Evolutionary conservation across 306 rosid genomes (phyloP).

Genomic region (Vigna trinervia): DNA sequence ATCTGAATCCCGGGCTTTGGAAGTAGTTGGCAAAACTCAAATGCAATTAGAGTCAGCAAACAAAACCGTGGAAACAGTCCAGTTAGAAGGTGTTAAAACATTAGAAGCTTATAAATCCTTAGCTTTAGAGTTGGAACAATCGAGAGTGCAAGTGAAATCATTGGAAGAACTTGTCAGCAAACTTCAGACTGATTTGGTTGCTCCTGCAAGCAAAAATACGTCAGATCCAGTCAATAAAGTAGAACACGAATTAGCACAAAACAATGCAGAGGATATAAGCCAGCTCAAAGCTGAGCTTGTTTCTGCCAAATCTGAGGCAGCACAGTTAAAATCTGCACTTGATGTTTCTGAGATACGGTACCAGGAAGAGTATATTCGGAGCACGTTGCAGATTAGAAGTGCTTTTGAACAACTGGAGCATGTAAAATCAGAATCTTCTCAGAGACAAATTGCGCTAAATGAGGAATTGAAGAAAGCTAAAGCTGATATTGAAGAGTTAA

Average conservation of each 20-base stretch:
- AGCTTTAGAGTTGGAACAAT: slow-evolving; percentile 75
- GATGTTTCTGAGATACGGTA: slow-evolving; percentile 76
- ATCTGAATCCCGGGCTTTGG: slow-evolving; percentile 68
- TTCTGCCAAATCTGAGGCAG: slow-evolving; percentile 66
- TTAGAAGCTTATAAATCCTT: slow-evolving; percentile 56
- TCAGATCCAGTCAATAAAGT: slow-evolving; percentile 45
- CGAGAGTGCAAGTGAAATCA: slow-evolving; percentile 67
- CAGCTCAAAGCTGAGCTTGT: slow-evolving; percentile 64
- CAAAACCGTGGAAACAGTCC: slow-evolving; percentile 60
- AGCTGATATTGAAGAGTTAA: slow-evolving; percentile 64
- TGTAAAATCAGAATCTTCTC: slow-evolving; percentile 62
- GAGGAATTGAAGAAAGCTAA: slow-evolving; percentile 61
- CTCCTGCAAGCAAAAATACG: slow-evolving; percentile 37
- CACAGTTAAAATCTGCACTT: slow-evolving; percentile 68
- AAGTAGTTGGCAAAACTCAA: slow-evolving; percentile 59
- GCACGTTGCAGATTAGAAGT: slow-evolving; percentile 80
- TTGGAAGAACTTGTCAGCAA: slow-evolving; percentile 70
- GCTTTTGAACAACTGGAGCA: slow-evolving; percentile 75
- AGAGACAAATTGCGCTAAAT: slow-evolving; percentile 60
- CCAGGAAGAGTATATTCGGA: slow-evolving; percentile 84
- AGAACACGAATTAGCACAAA: slow-evolving; percentile 39
- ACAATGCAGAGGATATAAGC: slow-evolving; percentile 54
- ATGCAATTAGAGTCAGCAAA: slow-evolving; percentile 71
- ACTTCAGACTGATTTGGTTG: slow-evolving; percentile 59
- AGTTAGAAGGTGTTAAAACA: slow-evolving; percentile 57